Base-by-base conservation (phyloP, 148 eudicot genomes). In the Vaccinium vitisidaea region DNA sequence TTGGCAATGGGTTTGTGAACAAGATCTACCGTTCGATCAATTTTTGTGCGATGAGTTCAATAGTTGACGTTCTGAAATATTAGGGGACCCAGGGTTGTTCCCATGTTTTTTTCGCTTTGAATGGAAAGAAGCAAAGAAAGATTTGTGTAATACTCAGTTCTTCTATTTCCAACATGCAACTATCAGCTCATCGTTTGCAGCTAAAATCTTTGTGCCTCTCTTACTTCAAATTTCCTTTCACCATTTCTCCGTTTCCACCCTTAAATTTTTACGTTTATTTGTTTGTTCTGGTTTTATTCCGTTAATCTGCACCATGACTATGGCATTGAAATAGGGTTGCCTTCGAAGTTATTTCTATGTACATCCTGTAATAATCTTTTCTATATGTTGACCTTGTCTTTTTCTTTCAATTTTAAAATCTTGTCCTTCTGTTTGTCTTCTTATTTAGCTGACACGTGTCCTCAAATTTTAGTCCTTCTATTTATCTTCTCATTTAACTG, bases 401-500 rank as follows among this genome's bases (percentile, higher is more conserved):
- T 50, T 9, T 50, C 54, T 54, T 79, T 32, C 36, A 53, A 21
- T 25, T 8, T 79, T 32, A 50, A 5, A 79, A 0, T 55, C 4
- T 54, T 19, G 12, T 58, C 9, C 83, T 80, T 39, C 23, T n/a
- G 32, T 80, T 80, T 80, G 36, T 80, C 43, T 50, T 8, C 52
- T 77, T 2, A n/a, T 23, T 43, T 81, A 12, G 32, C 36, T 16
- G 55, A 53, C 55, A 53, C 3, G 3, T 67, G 12, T 67, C n/a
- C 12, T 79, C 15, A 50, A 5, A 79, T 0, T 55, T 8, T 54
- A 4, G 12, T 58, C 9, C 73, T 80, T 39, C 43, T n/a, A 19
- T 80, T 80, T 80, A 58, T 80, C 43, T 75, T 71, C 46, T 32
- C 32, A 18, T 49, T 82, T 83, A 21, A 52, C 67, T 54, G 90